A percentile compares a stretch with the other conserved stretches of the same genome.
phyloP scores from a whole-genome alignment of 352 stramenopile species.

The Globisporangium parvum region DNA sequence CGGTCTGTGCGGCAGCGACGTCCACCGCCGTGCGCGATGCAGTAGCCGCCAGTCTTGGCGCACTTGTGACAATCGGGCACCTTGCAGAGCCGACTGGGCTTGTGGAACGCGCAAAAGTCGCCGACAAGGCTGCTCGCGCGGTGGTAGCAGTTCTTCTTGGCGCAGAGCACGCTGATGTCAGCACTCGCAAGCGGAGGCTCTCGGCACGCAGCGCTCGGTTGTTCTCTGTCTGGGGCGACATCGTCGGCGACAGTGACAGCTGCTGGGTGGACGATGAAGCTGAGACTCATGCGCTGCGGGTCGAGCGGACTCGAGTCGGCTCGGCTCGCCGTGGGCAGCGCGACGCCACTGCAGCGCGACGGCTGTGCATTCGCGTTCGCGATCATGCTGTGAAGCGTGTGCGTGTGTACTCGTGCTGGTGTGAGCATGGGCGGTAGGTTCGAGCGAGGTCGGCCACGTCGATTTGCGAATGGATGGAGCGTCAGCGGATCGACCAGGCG shows the following conservation, averaged over 20 bases:
- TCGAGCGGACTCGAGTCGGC: not conserved
- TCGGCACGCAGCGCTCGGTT: not conserved
- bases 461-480: no score
- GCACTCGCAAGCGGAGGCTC: not conserved
- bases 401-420: no score
- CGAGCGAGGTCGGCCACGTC: no score
- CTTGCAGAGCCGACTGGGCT: conserved; percentile 63
- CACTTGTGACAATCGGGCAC: conserved; percentile 56
- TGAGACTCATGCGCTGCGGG: conserved; percentile 39
- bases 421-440: no score
- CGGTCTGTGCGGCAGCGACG: conserved; percentile 35
- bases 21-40: conserved; percentile 65
- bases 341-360: no score
- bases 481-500: no score
- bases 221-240: not conserved
- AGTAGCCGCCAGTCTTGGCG: conserved; percentile 72
- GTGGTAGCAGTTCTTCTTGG: conserved; percentile 64
- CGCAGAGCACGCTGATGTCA: conserved; percentile 26
- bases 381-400: no score
- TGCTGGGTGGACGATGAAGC: conserved; percentile 48
- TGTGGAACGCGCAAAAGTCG: conserved; percentile 58
- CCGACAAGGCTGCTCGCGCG: conserved; percentile 37
- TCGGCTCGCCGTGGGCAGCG: no score
- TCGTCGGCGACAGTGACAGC: not conserved
- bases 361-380: not conserved